These are phyloP conservation scores for Cutaneotrichosporon daszewskae DNA, from an alignment of 1,284 basidiomycete genomes.

Conservation along the genomic window DNA sequence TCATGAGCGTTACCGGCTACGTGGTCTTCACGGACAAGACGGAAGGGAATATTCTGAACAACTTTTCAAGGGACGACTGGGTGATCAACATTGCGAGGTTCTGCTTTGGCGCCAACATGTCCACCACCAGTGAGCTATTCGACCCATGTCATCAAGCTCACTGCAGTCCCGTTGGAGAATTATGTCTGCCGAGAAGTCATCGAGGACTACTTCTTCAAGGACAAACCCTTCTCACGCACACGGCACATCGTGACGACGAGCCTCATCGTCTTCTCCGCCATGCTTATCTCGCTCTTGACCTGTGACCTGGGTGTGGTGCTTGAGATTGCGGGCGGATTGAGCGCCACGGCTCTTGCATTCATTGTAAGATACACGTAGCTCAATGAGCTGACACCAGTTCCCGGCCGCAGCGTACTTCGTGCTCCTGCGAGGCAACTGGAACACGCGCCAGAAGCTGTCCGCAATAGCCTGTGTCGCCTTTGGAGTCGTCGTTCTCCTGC, in stretches of 20 bases:
- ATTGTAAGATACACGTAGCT: constrained; percentile 52
- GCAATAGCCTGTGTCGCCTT: constrained; percentile 68
- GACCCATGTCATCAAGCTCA: no score
- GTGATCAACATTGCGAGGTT: constrained; percentile 90
- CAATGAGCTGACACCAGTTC: constrained; percentile 49
- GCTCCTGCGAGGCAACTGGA: constrained; percentile 60
- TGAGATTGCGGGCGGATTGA: constrained; percentile 92
- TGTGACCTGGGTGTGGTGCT: constrained; percentile 97
- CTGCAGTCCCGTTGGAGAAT: constrained; percentile 40
- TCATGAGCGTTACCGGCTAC: constrained; percentile 85
- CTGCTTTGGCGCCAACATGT: constrained; percentile 97
- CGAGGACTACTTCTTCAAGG: constrained; percentile 87
- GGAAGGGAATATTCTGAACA: constrained; percentile 88
- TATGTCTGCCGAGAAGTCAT: constrained; percentile 59
- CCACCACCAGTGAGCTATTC: no score
- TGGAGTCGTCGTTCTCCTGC: constrained; percentile 69
- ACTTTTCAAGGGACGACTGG: constrained; percentile 71
- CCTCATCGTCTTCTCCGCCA: constrained; percentile 71
- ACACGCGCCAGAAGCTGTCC: constrained; percentile 64
- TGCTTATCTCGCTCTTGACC: constrained; percentile 81
- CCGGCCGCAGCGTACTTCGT: constrained; percentile 81
- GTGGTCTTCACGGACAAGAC: constrained; percentile 92
- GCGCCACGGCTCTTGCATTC: constrained; percentile 89
- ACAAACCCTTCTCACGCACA: constrained; percentile 68
- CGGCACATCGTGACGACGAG: constrained; percentile 91